phyloP scores from a whole-genome alignment of 2,329 filamentous ascomycete species.

The Phaeosphaeriaceae sp. region DNA sequence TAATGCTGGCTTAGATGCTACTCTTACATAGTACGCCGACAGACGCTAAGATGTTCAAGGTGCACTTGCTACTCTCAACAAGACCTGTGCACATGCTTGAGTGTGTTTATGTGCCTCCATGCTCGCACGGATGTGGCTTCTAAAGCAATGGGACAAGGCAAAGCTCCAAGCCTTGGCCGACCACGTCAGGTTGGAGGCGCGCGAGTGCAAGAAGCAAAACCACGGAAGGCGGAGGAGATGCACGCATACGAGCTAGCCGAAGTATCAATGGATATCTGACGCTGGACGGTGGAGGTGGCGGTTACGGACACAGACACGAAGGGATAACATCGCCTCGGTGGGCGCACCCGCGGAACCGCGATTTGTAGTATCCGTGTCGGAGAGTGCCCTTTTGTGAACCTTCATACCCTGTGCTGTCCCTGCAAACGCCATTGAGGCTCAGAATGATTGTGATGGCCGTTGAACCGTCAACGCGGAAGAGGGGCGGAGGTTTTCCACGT shows the following conservation, averaged over 20 bases:
- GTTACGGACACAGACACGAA: slow-evolving; percentile 5
- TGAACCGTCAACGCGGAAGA: slow-evolving; percentile 7
- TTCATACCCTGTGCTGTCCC: not conserved
- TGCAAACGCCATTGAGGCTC: not conserved
- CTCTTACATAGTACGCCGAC: not conserved
- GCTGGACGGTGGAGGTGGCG: slow-evolving; percentile 17
- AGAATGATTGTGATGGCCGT: slow-evolving; percentile 10
- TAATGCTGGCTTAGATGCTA: not conserved
- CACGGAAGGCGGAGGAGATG: not conserved
- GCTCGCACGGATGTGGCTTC: not conserved
- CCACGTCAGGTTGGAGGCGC: not conserved
- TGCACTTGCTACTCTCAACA: slow-evolving; percentile 22
- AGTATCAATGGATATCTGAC: slow-evolving; percentile 11
- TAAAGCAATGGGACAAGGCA: not conserved
- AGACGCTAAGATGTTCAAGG: slow-evolving; percentile 5
- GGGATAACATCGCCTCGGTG: not conserved
- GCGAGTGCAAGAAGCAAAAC: not conserved
- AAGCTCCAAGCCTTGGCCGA: not conserved
- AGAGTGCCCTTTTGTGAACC: not conserved
- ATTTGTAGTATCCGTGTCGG: not conserved
- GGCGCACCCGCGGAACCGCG: not conserved
- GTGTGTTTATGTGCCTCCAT: slow-evolving; percentile 10
- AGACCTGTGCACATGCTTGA: slow-evolving; percentile 15
- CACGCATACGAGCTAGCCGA: slow-evolving; percentile 6
- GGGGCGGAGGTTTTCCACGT: slow-evolving; percentile 23